phyloP scores from a whole-genome alignment of 2,329 filamentous ascomycete genomes.

The Pseudogymnoascus sp. region DNA sequence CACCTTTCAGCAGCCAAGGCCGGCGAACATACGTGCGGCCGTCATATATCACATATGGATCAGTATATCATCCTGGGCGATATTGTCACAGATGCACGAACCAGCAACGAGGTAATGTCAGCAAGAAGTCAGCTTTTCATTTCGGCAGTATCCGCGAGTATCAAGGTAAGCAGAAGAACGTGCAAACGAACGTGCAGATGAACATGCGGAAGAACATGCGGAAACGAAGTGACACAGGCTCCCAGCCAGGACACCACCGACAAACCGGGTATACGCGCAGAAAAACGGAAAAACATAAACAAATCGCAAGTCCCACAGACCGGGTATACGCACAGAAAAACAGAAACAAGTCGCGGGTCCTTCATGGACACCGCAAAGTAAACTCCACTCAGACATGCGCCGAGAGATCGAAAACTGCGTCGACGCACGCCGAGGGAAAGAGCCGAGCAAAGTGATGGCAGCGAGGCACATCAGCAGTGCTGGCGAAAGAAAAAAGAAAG shows the following conservation, averaged over 20 bases:
- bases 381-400: neutral
- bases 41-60: neutral
- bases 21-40: neutral
- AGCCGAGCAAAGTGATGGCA: constrained; percentile 2
- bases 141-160: neutral
- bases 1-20: neutral
- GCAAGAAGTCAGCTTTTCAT: constrained; percentile 1
- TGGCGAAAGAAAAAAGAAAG: neutral
- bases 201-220: neutral
- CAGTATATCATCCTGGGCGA: neutral
- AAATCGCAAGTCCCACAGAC: neutral
- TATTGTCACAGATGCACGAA: neutral
- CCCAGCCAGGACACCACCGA: neutral
- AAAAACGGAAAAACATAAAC: neutral
- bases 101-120: neutral
- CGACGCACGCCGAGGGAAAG: neutral
- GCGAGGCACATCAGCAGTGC: neutral
- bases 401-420: neutral
- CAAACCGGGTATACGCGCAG: neutral
- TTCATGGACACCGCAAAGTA: neutral
- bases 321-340: neutral
- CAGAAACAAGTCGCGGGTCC: neutral
- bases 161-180: neutral
- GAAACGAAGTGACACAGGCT: neutral
- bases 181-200: neutral